Base-by-base conservation (phyloP, 2,329 filamentous ascomycete species). In the Ophiostoma australiae region DNA sequence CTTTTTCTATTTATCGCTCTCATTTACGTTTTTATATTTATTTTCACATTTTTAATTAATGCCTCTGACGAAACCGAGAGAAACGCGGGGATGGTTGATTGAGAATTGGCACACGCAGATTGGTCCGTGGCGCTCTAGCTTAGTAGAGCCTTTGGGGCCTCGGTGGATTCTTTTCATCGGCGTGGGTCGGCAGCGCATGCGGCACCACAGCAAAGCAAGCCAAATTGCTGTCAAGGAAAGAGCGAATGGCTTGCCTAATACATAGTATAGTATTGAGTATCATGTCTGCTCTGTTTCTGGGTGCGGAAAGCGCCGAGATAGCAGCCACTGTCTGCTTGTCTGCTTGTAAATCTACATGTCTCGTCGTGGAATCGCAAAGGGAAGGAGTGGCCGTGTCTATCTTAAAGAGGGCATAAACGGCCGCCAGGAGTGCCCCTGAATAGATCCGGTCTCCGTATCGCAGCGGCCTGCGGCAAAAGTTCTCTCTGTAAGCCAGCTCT, bases 61-160 rank as follows among this genome's bases (percentile, higher is more conserved):
- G 20, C 31, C 23, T 27, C 55, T 41, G 55, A 52, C 35, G 44
- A 33, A 67, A n/a, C 23, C 37, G 23, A 55, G 61, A 72, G 72
- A 74, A 74, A 74, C 72, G 73, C 73, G 73, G 73, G 73, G 72
- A 72, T 71, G 67, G 69, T 65, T 55, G 72, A 72, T 73, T 74
- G 58, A 71, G 71, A 74, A 71, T 74, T 70, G 69, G 48, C 37
- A 33, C 27, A 63, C 70, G 55, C 61, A 70, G 68, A 74, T 74
- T 74, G 73, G 73, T 44, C 35, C 31, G 7, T 39, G 23, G 10
- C 8, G 10, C 7, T 23, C n/a, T 55, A 55, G 48, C 10, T 10
- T 15, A 4, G 20, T 23, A 7, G 48, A 15, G 48, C 48, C 17
- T 20, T 52, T 63, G n/a, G 13, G 55, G 27, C 27, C 58, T 20